Conservation (phyloP, 108 stramenopile species). For the Schizochytrium sp. region DNA sequence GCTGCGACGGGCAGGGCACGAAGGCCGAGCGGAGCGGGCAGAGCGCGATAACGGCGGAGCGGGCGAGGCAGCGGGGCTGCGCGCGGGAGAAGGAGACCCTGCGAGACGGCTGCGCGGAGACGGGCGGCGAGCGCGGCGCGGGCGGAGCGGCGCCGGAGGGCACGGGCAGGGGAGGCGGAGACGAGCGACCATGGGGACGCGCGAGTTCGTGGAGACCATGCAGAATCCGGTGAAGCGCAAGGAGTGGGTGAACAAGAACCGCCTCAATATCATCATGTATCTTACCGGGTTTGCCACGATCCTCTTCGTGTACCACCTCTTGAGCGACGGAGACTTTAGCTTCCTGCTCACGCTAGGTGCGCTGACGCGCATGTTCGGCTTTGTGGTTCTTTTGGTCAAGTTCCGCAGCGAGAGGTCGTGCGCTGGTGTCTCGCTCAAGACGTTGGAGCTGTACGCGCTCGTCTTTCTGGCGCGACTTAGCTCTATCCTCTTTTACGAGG, state of each 20-base stretch:
- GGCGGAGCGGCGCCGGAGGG: too few relatives aligned
- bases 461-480: conserved; percentile 88
- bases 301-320: conserved; percentile 74
- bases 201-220: conserved; percentile 2
- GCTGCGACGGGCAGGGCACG: too few relatives aligned
- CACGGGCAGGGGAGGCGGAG: too few relatives aligned
- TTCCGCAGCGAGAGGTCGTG: conserved; percentile 51
- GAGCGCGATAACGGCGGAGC: too few relatives aligned
- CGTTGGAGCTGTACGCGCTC: conserved; percentile 76
- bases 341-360: conserved; percentile 95
- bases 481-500: conserved; percentile 88
- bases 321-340: conserved; percentile 90
- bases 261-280: conserved; percentile 8
- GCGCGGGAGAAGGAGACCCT: too few relatives aligned
- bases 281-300: conserved; percentile 58
- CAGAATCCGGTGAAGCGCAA: not conserved
- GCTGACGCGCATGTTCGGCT: conserved; percentile 88
- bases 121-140: too few relatives aligned
- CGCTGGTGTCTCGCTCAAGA: conserved; percentile 83
- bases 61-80: too few relatives aligned
- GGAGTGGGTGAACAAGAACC: not conserved
- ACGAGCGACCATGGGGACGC: not conserved
- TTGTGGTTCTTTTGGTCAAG: conserved; percentile 75
- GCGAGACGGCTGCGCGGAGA: too few relatives aligned
- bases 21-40: too few relatives aligned